Base-by-base conservation (phyloP, 2,329 filamentous ascomycete genomes). In the Colletotrichum lupini region DNA sequence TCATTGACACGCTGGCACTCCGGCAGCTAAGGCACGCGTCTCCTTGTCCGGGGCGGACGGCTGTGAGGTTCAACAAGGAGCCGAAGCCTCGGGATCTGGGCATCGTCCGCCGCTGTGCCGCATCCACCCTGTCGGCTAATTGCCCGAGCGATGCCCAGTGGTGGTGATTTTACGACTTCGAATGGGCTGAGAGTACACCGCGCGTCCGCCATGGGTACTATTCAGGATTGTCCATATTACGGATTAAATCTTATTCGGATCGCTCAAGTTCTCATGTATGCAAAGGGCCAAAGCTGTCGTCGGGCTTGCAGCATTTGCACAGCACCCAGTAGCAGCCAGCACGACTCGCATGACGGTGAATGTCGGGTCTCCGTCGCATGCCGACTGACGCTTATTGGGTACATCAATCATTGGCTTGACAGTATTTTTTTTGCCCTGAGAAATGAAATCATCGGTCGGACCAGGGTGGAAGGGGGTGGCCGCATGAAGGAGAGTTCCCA, bases 391-490 rank as follows among this genome's bases (percentile, higher is more conserved):
- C 49, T 37, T 46, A 56, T 22, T 68, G 28, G 65, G 58, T 24
- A 56, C 52, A 30, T 57, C 58, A 56, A 30, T 57, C 58, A 56
- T 16, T 52, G 30, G 49, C 42, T n/a, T 49, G 32, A 72, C 64
- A 57, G 19, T 28, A 28, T 24, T 52, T 63, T 52, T 46, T 3
- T 14, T 7, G 3, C 5, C 42, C 37, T 16, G 14, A 63, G 37
- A 63, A 58, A 61, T 63, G 58, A 72, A 72, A 72, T 72, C 65
- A 72, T 72, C 42, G n/a, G 58, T 72, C 42, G n/a, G 58, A 68
- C 69, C 19, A 35, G 65, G 58, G 35, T 63, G 24, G 24, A 35
- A 42, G 58, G 64, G 68, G 49, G 65, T 72, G 69, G 58, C 28
- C 42, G 65, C 69, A 68, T 53, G 30, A 59, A 62, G 52, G 37